Evolutionary conservation across 1,139 yeast species (phyloP), one percentile per base, ranked within the genome.

Genomic region (Debaryomyces robertsiae): DNA sequence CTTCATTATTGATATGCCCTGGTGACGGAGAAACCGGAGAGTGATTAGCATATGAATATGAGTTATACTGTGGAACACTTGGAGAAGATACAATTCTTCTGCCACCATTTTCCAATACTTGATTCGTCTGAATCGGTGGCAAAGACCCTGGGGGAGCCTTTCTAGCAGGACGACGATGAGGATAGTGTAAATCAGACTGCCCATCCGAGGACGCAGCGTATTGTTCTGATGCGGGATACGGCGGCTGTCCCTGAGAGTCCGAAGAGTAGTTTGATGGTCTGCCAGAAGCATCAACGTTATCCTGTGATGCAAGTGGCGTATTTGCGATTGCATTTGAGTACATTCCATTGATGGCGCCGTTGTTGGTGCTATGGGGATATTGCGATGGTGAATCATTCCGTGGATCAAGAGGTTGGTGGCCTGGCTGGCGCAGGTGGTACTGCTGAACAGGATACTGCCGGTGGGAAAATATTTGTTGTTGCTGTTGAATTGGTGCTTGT

Each of bases 51-150:
- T 29, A 37, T 16, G 38, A 18, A 19, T 32, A 22, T 9, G 45
- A 45, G 15, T 38, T 37, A n/a, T 33, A 39, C 18, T 44, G 44
- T 11, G 55, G 57, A 30, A 54, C 49, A 11, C 45, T 45, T 5
- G 65, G 65, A 1, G 62, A 51, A 1, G 67, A 62, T 2, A 56
- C 65, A 25, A 60, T 57, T 39, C 67, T 44, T 44, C 65, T 48
- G 19, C 48, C 51, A 30, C 37, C 42, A 32, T 30, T 42, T 15
- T 30, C 35, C 18, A 35, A 27, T 1, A 32, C 39, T 34, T 32
- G 41, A 19, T 49, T 53, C 6, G 56, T 57, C 38, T 55, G 57
- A 23, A 55, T 51, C 4, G 62, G 58, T 5, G 58, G 54, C 23
- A 53, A 40, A 30, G 44, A 39, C 2, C 50, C 49, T 11, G 46